These are phyloP conservation scores for Candida railenensis DNA, from an alignment of 805 yeast species.

Conservation along the genomic window DNA sequence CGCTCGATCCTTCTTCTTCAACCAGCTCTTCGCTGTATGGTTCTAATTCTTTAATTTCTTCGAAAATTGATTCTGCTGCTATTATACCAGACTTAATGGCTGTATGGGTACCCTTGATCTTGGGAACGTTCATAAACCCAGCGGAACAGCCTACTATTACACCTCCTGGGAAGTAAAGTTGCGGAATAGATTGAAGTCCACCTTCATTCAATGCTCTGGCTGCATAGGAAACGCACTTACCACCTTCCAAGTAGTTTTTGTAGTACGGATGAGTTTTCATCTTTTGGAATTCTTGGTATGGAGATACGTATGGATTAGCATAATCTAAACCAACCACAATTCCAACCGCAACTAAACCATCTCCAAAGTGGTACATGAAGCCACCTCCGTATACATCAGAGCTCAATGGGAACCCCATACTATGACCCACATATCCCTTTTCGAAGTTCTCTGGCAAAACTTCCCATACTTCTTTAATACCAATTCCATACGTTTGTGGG, in stretches of 20 bases:
- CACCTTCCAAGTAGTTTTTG: constrained; percentile 71
- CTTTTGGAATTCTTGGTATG: constrained; percentile 92
- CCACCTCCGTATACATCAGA: constrained; percentile 90
- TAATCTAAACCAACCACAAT: constrained; percentile 94
- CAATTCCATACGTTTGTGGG: constrained; percentile 92
- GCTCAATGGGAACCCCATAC: constrained; percentile 84
- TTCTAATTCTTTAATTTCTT: constrained; percentile 37
- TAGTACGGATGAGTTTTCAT: constrained; percentile 92
- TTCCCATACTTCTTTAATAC: constrained; percentile 97
- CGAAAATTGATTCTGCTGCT: constrained; percentile 84
- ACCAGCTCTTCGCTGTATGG: constrained; percentile 43
- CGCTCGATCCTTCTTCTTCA: constrained; percentile 27
- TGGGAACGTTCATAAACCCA: constrained; percentile 96
- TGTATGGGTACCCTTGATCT: constrained; percentile 96
- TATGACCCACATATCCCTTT: constrained; percentile 79
- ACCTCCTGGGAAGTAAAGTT: constrained; percentile 93
- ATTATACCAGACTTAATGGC: constrained; percentile 95
- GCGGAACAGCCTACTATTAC: constrained; percentile 93
- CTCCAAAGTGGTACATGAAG: constrained; percentile 95
- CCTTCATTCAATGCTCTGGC: constrained; percentile 98
- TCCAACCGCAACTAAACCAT: constrained; percentile 87
- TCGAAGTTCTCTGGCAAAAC: constrained; percentile 79
- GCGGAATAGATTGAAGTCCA: constrained; percentile 91
- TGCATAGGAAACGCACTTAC: constrained; percentile 89
- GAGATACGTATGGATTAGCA: constrained; percentile 90